phyloP scores from a whole-genome alignment of 1,284 basidiomycete genomes.

The Apiotrichum sp. region DNA sequence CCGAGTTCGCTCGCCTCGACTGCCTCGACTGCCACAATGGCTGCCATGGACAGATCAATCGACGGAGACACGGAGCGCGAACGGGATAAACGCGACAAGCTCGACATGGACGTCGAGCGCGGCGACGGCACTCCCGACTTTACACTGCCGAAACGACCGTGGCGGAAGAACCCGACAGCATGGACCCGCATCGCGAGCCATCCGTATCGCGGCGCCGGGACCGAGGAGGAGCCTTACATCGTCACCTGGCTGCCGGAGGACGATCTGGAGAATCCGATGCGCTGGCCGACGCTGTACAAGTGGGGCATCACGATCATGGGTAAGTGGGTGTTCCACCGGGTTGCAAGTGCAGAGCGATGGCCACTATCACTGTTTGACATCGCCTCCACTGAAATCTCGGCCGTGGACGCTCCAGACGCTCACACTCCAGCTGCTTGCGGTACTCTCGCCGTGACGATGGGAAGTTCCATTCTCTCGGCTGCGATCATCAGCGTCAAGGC shows the following conservation, averaged over 20 bases:
- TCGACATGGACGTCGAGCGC: neutral
- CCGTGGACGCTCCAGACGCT: neutral
- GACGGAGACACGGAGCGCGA: neutral
- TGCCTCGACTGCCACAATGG: neutral
- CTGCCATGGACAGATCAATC: too few relatives aligned
- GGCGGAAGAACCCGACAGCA: constrained; percentile 37
- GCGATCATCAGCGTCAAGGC: constrained; percentile 19
- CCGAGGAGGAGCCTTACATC: constrained; percentile 43
- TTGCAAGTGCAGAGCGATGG: too few relatives aligned
- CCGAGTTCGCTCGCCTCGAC: neutral
- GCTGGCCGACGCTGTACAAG: constrained; percentile 28
- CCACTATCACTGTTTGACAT: too few relatives aligned
- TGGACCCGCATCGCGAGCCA: constrained; percentile 40
- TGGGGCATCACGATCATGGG: constrained; percentile 25
- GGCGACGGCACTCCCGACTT: neutral
- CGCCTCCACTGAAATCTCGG: too few relatives aligned
- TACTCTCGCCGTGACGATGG: constrained; percentile 23
- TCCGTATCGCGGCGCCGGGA: constrained; percentile 43
- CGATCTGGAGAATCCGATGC: constrained; percentile 31
- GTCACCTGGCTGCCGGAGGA: constrained; percentile 32
- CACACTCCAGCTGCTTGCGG: constrained; percentile 11
- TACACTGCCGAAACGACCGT: constrained; percentile 19
- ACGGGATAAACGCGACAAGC: neutral
- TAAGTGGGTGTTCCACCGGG: neutral
- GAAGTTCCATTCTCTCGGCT: constrained; percentile 22